These are phyloP conservation scores for Suillus spraguei DNA, from an alignment of 768 basidiomycete species.

Conservation along the genomic window DNA sequence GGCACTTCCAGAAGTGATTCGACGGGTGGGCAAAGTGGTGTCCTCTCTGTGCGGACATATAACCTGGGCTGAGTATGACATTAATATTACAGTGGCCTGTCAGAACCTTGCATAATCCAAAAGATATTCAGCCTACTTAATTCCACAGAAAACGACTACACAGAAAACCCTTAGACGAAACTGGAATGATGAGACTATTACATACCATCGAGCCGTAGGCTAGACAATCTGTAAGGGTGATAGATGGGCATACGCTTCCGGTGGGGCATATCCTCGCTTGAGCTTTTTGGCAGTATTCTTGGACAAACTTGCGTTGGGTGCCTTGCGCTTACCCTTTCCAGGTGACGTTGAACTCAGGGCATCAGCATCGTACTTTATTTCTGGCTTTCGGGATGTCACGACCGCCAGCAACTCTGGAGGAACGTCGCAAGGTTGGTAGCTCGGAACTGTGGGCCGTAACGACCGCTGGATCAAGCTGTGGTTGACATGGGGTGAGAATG, in stretches of 20 bases:
- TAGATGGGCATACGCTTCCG: constrained; percentile 56
- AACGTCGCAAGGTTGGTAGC: neutral
- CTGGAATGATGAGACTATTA: constrained; percentile 1
- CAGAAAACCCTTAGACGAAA: neutral
- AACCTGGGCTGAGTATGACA: constrained; percentile 55
- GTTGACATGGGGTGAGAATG: neutral
- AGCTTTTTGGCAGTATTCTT: constrained; percentile 26
- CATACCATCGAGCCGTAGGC: constrained; percentile 58
- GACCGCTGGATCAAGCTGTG: neutral
- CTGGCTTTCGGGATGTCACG: neutral
- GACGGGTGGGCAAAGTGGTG: constrained; percentile 81
- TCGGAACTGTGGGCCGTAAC: neutral
- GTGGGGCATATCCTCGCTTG: constrained; percentile 50
- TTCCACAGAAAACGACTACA: constrained; percentile 81
- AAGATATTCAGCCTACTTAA: constrained; percentile 57
- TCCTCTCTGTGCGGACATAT: constrained; percentile 65
- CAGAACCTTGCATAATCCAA: neutral
- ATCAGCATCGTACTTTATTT: neutral
- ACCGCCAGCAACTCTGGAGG: neutral
- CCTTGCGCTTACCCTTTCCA: constrained; percentile 1
- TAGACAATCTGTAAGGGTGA: constrained; percentile 55
- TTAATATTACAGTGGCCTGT: neutral
- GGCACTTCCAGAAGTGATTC: constrained; percentile 82
- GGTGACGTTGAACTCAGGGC: neutral
- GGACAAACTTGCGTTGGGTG: neutral